A percentile compares a stretch with the other conserved stretches of the same genome.
Conservation (phyloP, 2,329 filamentous ascomycete species). For the Colletotrichum sp. region DNA sequence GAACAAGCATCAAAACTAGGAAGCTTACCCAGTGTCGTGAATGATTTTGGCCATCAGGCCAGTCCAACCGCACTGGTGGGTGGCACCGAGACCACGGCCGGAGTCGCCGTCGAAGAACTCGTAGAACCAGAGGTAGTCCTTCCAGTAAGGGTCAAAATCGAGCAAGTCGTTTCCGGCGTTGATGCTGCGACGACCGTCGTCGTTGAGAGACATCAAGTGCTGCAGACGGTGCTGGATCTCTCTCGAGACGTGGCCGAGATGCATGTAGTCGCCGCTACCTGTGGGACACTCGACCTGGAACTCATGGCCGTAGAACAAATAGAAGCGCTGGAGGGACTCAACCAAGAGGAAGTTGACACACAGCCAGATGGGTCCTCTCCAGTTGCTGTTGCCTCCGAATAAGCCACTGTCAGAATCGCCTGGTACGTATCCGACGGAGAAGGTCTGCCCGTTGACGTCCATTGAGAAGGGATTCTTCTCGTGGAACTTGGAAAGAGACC, state of each 20-base stretch:
- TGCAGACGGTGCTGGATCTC: conserved; percentile 94
- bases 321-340: conserved; percentile 93
- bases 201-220: conserved; percentile 84
- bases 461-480: conserved; percentile 90
- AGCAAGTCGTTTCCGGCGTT: conserved; percentile 85
- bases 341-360: conserved; percentile 95
- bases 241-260: conserved; percentile 91
- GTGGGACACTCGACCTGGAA: conserved; percentile 94
- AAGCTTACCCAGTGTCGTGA: conserved; percentile 88
- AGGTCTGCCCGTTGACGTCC: conserved; percentile 92
- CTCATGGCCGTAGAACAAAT: conserved; percentile 90
- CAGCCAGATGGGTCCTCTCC: conserved; percentile 95
- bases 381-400: conserved; percentile 98
- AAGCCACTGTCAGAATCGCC: conserved; percentile 96
- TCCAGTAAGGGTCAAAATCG: conserved; percentile 93
- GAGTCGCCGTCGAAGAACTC: conserved; percentile 97
- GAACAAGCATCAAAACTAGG: background rate
- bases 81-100: conserved; percentile 87
- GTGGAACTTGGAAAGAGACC: conserved; percentile 91
- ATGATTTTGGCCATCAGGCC: conserved; percentile 96
- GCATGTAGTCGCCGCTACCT: conserved; percentile 93
- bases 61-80: conserved; percentile 96
- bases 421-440: conserved; percentile 86
- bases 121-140: conserved; percentile 92
- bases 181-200: conserved; percentile 87